These are phyloP conservation scores for Ogataea paraovalis DNA, from an alignment of 805 yeast species.

Conservation along the genomic window DNA sequence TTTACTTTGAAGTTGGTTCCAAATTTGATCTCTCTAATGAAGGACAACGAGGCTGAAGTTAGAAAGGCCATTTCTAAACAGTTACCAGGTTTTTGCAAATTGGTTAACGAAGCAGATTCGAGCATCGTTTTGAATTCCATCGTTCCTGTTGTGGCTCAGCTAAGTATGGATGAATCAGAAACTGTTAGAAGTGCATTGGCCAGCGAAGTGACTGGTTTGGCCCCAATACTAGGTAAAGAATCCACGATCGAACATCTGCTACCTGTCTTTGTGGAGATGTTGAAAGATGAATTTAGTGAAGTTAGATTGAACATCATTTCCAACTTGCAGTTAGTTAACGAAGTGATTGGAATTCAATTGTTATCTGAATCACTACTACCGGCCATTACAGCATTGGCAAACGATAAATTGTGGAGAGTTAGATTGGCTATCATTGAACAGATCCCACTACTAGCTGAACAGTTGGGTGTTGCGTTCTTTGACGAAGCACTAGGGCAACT, in stretches of 20 bases:
- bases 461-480: conserved; percentile 88
- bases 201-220: conserved; percentile 77
- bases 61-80: conserved; percentile 93
- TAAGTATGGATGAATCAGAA: conserved; percentile 89
- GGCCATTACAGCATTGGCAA: conserved; percentile 92
- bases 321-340: conserved; percentile 86
- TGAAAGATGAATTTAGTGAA: conserved; percentile 95
- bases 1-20: conserved; percentile 59
- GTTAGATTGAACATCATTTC: conserved; percentile 93
- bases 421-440: conserved; percentile 95
- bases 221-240: conserved; percentile 82
- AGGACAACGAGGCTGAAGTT: conserved; percentile 95
- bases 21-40: conserved; percentile 72
- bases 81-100: conserved; percentile 66
- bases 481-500: conserved; percentile 86
- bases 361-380: conserved; percentile 87
- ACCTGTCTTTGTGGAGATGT: conserved; percentile 88
- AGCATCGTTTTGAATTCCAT: conserved; percentile 61
- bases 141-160: conserved; percentile 75
- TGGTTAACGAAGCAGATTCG: conserved; percentile 39
- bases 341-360: conserved; percentile 87
- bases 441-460: conserved; percentile 90
- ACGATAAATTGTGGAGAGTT: conserved; percentile 97
- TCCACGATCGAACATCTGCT: conserved; percentile 75
- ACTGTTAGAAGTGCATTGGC: conserved; percentile 92